Percentiles rank a stretch among this genome's conserved stretches.
These are phyloP conservation scores for Yamadazyma mexicana DNA, from an alignment of 1,139 yeast species.

Conservation along the genomic window DNA sequence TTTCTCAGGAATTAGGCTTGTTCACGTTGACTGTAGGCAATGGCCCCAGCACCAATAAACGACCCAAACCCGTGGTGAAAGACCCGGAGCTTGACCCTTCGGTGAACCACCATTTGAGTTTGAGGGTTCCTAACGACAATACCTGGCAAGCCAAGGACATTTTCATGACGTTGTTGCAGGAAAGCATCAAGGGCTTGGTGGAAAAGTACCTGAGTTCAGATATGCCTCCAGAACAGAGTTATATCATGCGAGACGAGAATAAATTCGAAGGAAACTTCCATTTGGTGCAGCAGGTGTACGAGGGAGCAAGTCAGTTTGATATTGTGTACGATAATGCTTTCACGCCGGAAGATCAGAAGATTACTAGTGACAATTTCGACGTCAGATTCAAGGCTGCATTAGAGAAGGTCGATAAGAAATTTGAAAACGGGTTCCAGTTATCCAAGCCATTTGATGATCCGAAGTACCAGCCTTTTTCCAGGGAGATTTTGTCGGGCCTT, in stretches of 20 bases:
- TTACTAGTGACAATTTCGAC: constrained; percentile 44
- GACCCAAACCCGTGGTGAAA: constrained; percentile 27
- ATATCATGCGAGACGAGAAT: constrained; percentile 59
- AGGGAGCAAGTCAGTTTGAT: constrained; percentile 78
- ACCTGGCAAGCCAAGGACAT: constrained; percentile 83
- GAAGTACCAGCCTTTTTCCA: constrained; percentile 60
- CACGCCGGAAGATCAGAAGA: constrained; percentile 39
- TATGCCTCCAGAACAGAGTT: constrained; percentile 51
- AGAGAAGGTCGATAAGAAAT: constrained; percentile 52
- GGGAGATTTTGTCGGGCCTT: constrained; percentile 77
- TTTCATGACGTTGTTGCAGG: constrained; percentile 67
- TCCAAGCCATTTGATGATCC: constrained; percentile 52
- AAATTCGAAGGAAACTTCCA: constrained; percentile 76
- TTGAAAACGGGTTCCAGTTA: constrained; percentile 53
- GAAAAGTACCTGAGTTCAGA: constrained; percentile 31
- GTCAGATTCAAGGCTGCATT: constrained; percentile 36
- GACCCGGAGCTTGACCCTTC: constrained; percentile 47
- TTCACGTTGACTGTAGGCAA: constrained; percentile 54
- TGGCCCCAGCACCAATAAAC: constrained; percentile 45
- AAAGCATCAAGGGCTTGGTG: constrained; percentile 55
- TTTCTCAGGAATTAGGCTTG: constrained; percentile 53
- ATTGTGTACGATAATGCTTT: constrained; percentile 54
- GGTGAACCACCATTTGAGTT: constrained; percentile 63
- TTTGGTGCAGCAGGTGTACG: constrained; percentile 70
- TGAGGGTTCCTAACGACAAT: constrained; percentile 69